These are phyloP conservation scores for Thelonectria rubi DNA, from an alignment of 2,329 filamentous ascomycete species.

Conservation along the genomic window DNA sequence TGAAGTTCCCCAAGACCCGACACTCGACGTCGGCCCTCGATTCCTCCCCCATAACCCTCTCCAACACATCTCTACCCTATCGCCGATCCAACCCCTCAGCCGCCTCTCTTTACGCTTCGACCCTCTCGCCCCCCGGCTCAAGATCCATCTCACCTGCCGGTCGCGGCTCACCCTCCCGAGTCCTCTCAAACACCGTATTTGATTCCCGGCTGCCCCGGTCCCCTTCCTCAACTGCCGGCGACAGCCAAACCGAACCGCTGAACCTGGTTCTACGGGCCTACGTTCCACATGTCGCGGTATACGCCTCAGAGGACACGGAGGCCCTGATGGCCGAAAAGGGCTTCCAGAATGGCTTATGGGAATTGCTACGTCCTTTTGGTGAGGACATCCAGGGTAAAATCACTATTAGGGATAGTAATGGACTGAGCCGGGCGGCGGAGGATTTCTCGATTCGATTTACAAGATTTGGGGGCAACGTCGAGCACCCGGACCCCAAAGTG, in stretches of 20 bases:
- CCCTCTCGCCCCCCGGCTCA: constrained; percentile 73
- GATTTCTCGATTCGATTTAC: constrained; percentile 92
- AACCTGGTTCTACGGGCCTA: constrained; percentile 83
- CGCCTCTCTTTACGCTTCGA: constrained; percentile 71
- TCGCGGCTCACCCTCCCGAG: constrained; percentile 64
- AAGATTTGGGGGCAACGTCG: constrained; percentile 69
- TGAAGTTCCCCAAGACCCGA: constrained; percentile 69
- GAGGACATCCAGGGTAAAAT: constrained; percentile 89
- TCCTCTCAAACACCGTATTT: constrained; percentile 67
- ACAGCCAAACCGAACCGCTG: constrained; percentile 63
- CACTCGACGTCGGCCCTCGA: constrained; percentile 63
- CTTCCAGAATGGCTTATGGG: constrained; percentile 81
- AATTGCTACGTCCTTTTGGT: constrained; percentile 89
- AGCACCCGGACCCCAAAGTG: constrained; percentile 56
- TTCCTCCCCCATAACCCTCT: constrained; percentile 57
- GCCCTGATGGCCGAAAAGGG: constrained; percentile 84
- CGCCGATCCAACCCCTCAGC: constrained; percentile 65
- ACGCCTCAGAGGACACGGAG: constrained; percentile 88
- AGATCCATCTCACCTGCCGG: constrained; percentile 74
- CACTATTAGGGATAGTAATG: constrained; percentile 88
- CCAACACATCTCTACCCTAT: constrained; percentile 63
- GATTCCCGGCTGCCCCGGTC: constrained; percentile 56
- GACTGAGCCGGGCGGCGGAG: constrained; percentile 82
- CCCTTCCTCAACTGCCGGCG: constrained; percentile 54
- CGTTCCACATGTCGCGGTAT: constrained; percentile 87